Base-by-base conservation (phyloP, 108 stramenopile genomes). In the Nitzschia sp. region DNA sequence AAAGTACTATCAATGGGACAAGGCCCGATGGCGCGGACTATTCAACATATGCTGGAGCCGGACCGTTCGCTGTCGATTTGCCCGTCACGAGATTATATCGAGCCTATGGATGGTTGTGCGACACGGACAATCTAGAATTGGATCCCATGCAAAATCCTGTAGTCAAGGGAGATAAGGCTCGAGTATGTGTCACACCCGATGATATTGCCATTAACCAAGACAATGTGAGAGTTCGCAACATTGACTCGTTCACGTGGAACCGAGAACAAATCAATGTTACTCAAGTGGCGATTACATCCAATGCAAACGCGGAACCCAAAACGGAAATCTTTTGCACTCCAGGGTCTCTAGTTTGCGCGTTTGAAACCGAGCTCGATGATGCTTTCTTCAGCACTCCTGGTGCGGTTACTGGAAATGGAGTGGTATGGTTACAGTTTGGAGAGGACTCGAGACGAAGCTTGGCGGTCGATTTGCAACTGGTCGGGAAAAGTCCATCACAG, bases 341-440 rank as follows among this genome's bases (percentile, higher is more conserved):
- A 28, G 57, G 57, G 4, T 29, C 28, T 32, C 11, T 58, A 3
- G 28, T 58, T 4, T 58, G 57, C n/a, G 31, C 57, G n/a, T 58
- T 58, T 9, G 57, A 58, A 58, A 58, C 57, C 5, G n/a, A 58
- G 8, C 27, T 58, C 3, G 31, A 18, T 4, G 57, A 58, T 58
- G 28, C 3, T 18, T 58, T 58, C 31, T 58, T 58, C 29, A 3
- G 15, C 6, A 6, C 3, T 32, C 28, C 30, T 15, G 57, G 31
- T 5, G 57, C 25, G 2, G 15, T 58, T 29, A 11, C 8, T 11
- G 57, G 57, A 11, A 33, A 29, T 18, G 57, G 57, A 17, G 4
- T 58, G 8, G 57, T 33, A 5, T 58, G 57, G 57, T 28, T 58
- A 21, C 57, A 58, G n/a, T 58, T 58, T 29, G 57, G 31, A 58